Base-by-base conservation (phyloP, 441 rosid species). In the Adansonia madagascariensis region DNA sequence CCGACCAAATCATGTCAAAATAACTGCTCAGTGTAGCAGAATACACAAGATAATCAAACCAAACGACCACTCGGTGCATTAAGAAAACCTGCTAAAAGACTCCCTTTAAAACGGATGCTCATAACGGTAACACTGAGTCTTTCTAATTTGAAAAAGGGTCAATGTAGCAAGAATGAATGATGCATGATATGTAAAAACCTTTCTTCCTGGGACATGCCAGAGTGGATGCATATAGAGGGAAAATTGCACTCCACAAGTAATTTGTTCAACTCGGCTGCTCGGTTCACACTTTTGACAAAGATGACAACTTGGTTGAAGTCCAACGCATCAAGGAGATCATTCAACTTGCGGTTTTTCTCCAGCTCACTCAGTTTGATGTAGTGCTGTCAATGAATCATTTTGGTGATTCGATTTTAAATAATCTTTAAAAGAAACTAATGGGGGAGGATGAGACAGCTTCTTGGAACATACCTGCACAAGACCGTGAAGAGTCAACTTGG, bases 191-290 rank as follows among this genome's bases (percentile, higher is more conserved):
- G 15, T 24, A 8, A 31, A 60, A 55, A 95, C 99, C 98, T 95
- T 81, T 95, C 99, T 80, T 95, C 99, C 82, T 95, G 99, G 35
- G 98, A 91, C 98, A 94, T 95, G 81, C 98, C 98, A 75, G 99
- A 95, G 80, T 95, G 98, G 47, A 95, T 95, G 83, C 98, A 95
- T 64, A 95, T 95, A 12, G 99, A 94, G 15, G 99, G 99, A 49
- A 94, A 95, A 80, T 95, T 95, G 78, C 99, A 95, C 82, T 95
- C 98, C 10, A 91, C 90, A 0, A 95, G 97, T 62, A 95, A 78
- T 86, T 91, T 95, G 88, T 95, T 95, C 79, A 94, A 79, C 88
- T 95, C 98, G 4, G 95, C 97, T 6, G 97, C 97, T 78, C 98
- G 88, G 85, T 79, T 94, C 81, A 95, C 98, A 75, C 99, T 95